phyloP scores from a whole-genome alignment of 2,329 filamentous ascomycete species.

The Aspergillus caelatus region DNA sequence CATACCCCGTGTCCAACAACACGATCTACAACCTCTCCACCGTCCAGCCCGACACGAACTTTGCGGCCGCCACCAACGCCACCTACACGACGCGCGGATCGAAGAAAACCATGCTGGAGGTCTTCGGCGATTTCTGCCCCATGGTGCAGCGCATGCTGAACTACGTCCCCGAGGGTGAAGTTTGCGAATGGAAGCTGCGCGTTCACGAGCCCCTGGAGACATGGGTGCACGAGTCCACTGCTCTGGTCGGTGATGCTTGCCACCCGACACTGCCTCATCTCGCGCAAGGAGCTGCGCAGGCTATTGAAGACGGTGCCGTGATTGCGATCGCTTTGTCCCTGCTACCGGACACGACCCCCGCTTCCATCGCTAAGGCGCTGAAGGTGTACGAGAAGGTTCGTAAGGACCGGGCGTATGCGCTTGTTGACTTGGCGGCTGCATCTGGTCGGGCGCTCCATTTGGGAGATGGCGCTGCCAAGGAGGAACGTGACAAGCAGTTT shows the following conservation, averaged over 20 bases:
- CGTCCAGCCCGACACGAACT: slow-evolving; percentile 62
- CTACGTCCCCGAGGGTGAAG: slow-evolving; percentile 64
- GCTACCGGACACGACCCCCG: slow-evolving; percentile 49
- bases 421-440: slow-evolving; percentile 60
- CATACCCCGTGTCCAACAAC: slow-evolving; percentile 65
- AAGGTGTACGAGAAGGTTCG: slow-evolving; percentile 60
- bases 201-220: slow-evolving; percentile 64
- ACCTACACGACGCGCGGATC: slow-evolving; percentile 67
- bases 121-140: slow-evolving; percentile 64
- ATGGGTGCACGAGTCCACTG: slow-evolving; percentile 59
- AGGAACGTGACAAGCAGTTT: slow-evolving; percentile 61
- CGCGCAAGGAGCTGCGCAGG: slow-evolving; percentile 66
- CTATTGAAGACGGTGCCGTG: slow-evolving; percentile 65
- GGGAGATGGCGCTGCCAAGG: slow-evolving; percentile 61
- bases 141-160: slow-evolving; percentile 63
- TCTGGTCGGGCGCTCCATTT: slow-evolving; percentile 59
- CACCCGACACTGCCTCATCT: slow-evolving; percentile 67
- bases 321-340: slow-evolving; percentile 55
- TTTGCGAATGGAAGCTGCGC: slow-evolving; percentile 68
- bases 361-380: slow-evolving; percentile 56
- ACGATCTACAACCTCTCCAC: slow-evolving; percentile 69
- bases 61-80: slow-evolving; percentile 59
- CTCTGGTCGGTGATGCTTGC: slow-evolving; percentile 62
- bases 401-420: slow-evolving; percentile 58
- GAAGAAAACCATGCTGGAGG: slow-evolving; percentile 62